Base-by-base conservation (phyloP, 2,329 filamentous ascomycete species). In the Ramularia collo-cygni region DNA sequence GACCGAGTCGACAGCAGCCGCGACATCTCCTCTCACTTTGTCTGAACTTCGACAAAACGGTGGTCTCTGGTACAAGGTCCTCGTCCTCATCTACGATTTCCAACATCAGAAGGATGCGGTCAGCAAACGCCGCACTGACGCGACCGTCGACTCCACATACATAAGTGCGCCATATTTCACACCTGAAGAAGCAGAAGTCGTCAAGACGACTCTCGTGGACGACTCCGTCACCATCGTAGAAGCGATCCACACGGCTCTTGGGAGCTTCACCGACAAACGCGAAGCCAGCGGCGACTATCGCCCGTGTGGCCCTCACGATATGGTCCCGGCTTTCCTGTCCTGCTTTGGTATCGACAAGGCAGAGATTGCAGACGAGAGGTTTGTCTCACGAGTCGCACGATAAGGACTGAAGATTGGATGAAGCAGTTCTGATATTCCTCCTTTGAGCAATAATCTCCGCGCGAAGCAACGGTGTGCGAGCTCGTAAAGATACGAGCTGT, bases 371-470 rank as follows among this genome's bases (percentile, higher is more conserved):
- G 42, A 47, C 18, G 40, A 50, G 13, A 46, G 38, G 17, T 39
- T 92, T 14, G n/a, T 40, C 9, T 35, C 16, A n/a, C 35, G 39
- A 18, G 28, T 41, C 31, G 31, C 18, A 15, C 37, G 31, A n/a
- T n/a, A n/a, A 13, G 31, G 31, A 33, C 16, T 33, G 21, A 24
- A 24, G 10, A 24, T n/a, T n/a, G n/a, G n/a, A n/a, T n/a, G n/a
- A n/a, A n/a, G n/a, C n/a, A n/a, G n/a, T n/a, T n/a, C n/a, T n/a
- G n/a, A n/a, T n/a, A n/a, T n/a, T n/a, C n/a, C n/a, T n/a, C n/a
- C n/a, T n/a, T n/a, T n/a, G n/a, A n/a, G n/a, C n/a, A n/a, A n/a
- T n/a, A n/a, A n/a, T n/a, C n/a, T n/a, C n/a, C n/a, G n/a, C n/a
- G n/a, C n/a, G n/a, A n/a, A n/a, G n/a, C n/a, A n/a, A n/a, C n/a